These are phyloP conservation scores for Monosporascus sp. DNA, from an alignment of 2,329 filamentous ascomycete genomes.

Conservation along the genomic window DNA sequence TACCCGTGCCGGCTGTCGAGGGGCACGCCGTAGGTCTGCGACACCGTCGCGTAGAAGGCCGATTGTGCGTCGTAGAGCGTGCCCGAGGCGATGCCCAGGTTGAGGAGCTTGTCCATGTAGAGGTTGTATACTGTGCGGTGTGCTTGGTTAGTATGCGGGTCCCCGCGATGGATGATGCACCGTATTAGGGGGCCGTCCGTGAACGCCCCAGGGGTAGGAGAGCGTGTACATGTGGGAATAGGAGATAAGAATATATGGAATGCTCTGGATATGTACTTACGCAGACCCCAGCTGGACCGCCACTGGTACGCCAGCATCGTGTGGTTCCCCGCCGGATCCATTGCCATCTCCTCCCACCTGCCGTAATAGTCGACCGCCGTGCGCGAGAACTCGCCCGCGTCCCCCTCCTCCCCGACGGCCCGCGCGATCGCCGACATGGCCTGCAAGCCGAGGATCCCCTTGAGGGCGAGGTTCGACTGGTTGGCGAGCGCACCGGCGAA, in stretches of 20 bases:
- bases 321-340: constrained; percentile 18
- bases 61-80: constrained; percentile 27
- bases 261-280: not conserved
- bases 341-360: constrained; percentile 17
- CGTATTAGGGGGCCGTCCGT: too few relatives aligned
- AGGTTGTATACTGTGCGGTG: constrained; percentile 16
- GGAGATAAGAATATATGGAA: not conserved
- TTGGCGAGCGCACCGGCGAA: constrained; percentile 67
- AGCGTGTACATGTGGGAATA: not conserved
- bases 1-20: constrained; percentile 66
- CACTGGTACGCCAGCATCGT: constrained; percentile 24
- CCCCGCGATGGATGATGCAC: not conserved
- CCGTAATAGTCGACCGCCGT: constrained; percentile 30
- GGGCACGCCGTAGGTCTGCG: constrained; percentile 65
- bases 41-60: constrained; percentile 40
- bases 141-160: not conserved
- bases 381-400: constrained; percentile 54
- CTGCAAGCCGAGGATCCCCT: constrained; percentile 73
- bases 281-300: constrained; percentile 18
- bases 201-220: too few relatives aligned
- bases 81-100: constrained; percentile 24
- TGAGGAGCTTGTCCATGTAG: constrained; percentile 29
- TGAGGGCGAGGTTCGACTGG: constrained; percentile 70
- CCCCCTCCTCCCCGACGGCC: constrained; percentile 48
- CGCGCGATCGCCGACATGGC: constrained; percentile 61